These are phyloP conservation scores for Vitis hybrid DNA, from an alignment of 177 flowering plant genomes.

Conservation along the genomic window DNA sequence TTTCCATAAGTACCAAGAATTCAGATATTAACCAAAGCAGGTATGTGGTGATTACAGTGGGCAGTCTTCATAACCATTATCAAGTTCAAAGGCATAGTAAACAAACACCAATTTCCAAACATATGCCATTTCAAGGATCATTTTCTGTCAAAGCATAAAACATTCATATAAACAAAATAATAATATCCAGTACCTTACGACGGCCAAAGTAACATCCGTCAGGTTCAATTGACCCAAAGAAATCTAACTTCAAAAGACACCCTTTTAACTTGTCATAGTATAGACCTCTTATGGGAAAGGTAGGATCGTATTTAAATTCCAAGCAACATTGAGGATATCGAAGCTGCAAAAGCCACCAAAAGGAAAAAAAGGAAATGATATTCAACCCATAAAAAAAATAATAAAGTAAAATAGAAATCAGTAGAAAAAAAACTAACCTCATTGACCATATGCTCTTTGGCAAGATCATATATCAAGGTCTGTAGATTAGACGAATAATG, in stretches of 20 bases:
- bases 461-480: constrained; percentile 84
- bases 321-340: constrained; percentile 80
- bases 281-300: constrained; percentile 91
- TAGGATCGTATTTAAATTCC: constrained; percentile 67
- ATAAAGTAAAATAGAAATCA: not conserved
- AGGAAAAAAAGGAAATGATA: constrained; percentile 10
- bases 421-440: constrained; percentile 53
- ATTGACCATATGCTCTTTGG: constrained; percentile 79
- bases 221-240: constrained; percentile 93
- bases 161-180: not conserved
- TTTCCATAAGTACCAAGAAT: too few species aligned
- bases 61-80: not conserved
- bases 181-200: constrained; percentile 52
- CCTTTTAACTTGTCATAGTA: constrained; percentile 86
- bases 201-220: constrained; percentile 96
- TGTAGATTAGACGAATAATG: constrained; percentile 83
- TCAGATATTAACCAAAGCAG: not conserved
- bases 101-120: not conserved
- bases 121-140: not conserved
- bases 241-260: constrained; percentile 87
- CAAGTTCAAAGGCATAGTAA: not conserved
- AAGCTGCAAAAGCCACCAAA: constrained; percentile 41
- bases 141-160: not conserved
- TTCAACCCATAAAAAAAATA: not conserved
- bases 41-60: not conserved